Percentiles rank a stretch among this genome's conserved stretches.
Evolutionary conservation across 139 green algal genomes (phyloP).

Genomic region (Micractinium conductrix): DNA sequence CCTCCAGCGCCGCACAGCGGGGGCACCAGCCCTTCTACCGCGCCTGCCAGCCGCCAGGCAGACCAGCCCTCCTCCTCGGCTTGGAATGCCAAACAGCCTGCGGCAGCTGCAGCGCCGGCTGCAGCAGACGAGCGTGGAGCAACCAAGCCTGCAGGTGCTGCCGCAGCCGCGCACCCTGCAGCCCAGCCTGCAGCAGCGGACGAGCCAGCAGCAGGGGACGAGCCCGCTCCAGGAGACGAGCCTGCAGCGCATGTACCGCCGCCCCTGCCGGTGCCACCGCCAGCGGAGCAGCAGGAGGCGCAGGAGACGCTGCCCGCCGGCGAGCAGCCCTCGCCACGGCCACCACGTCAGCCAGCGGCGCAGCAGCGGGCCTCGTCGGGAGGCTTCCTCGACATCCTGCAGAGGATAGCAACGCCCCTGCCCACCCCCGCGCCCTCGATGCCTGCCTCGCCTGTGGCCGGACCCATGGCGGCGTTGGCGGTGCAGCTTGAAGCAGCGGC

Average conservation of each 20-base stretch:
- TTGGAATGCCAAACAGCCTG: conserved; percentile 14
- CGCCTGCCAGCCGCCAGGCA: background rate
- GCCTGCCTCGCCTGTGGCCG: background rate
- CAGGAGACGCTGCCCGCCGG: background rate
- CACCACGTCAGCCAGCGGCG: background rate
- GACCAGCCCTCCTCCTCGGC: background rate
- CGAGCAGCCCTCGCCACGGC: background rate
- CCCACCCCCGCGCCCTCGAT: background rate
- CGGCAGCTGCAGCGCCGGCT: background rate
- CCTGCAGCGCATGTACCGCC: background rate
- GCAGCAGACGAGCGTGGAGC: background rate
- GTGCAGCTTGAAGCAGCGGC: background rate
- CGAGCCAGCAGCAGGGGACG: background rate
- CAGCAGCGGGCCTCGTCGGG: conserved; percentile 3
- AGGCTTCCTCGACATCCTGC: background rate
- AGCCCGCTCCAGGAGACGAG: background rate
- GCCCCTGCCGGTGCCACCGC: background rate
- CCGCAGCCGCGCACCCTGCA: background rate
- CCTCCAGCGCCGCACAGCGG: background rate
- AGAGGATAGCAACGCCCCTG: background rate
- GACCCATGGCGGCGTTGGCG: background rate
- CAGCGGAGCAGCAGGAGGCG: background rate
- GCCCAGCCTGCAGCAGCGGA: background rate
- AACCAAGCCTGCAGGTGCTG: background rate
- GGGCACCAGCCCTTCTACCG: background rate